Evolutionary conservation across 2,329 filamentous ascomycete species (phyloP), one percentile per base, ranked within the genome.

Genomic region (Aspergillus ibericus): DNA sequence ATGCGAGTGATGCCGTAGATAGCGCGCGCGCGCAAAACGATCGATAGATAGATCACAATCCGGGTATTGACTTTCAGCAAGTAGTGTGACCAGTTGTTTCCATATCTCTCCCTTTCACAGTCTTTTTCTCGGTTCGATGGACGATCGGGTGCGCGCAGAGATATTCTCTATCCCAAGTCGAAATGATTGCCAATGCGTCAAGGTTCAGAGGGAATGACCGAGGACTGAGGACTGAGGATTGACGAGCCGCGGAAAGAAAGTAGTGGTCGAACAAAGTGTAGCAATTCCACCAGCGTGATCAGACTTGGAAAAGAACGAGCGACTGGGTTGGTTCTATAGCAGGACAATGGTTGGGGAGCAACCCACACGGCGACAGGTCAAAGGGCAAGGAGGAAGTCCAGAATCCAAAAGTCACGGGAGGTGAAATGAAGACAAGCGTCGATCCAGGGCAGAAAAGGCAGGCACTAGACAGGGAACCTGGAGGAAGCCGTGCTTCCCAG

Each of bases 221-320:
- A 32, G 29, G 29, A 10, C 20, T 53, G 36, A 32, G 29, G 29
- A 10, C 8, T 32, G 20, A 50, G 29, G 48, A 49, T 36, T 12
- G 25, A 44, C 50, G 42, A 53, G 49, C 49, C 32, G 25, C 10
- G 16, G 27, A 36, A 22, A 35, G 42, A 48, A 38, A 53, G 20
- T 18, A 50, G 16, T 10, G 13, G 7, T 0, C 36, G 47, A 52
- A 40, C 40, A n/a, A 36, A 36, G 46, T 27, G 29, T 16, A 47
- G 38, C 53, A 49, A 12, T 22, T 38, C 56, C 49, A 59, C 53
- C 7, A 6, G 27, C 16, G 56, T 52, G 62, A 50, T 60, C 25
- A 56, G 56, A 47, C 53, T 54, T n/a, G 48, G 49, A 55, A 47
- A 40, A 46, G 47, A 60, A 61, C 55, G 58, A 63, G 48, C 55